These are phyloP conservation scores for Phoma sp. DNA, from an alignment of 2,329 filamentous ascomycete genomes.

Conservation along the genomic window DNA sequence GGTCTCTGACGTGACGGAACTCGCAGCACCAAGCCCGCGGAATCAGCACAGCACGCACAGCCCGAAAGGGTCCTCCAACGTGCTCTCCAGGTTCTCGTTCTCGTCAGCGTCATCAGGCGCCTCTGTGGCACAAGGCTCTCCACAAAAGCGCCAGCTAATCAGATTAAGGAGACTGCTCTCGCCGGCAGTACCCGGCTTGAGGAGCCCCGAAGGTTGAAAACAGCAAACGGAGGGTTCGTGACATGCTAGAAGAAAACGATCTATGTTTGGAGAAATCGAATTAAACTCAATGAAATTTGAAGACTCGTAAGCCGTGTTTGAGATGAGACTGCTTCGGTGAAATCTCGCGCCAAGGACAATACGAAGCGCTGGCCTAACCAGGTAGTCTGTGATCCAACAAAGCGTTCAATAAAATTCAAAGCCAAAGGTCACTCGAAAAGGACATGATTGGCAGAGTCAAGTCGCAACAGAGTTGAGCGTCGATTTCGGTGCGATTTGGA, in stretches of 20 bases:
- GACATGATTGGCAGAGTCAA: conserved; percentile 6
- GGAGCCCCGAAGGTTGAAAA: conserved; percentile 16
- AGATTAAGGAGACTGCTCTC: conserved; percentile 33
- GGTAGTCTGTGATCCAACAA: conserved; percentile 14
- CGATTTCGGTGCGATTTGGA: conserved; percentile 16
- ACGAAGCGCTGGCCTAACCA: conserved; percentile 10
- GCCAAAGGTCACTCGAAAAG: neutral
- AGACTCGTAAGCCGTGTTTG: conserved; percentile 13
- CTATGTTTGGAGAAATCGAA: conserved; percentile 20
- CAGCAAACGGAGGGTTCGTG: conserved; percentile 21
- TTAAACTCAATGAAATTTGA: conserved; percentile 24
- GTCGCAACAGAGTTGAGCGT: conserved; percentile 16
- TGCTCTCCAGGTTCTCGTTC: conserved; percentile 28
- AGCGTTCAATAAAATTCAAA: conserved; percentile 5
- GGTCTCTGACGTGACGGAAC: conserved; percentile 18
- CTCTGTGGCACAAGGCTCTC: conserved; percentile 17
- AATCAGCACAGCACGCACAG: conserved; percentile 10
- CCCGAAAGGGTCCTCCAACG: conserved; percentile 2
- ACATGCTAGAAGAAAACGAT: conserved; percentile 6
- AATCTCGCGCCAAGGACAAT: conserved; percentile 6
- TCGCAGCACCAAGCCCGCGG: conserved; percentile 3
- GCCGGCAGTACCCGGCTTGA: conserved; percentile 29
- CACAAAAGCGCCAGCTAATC: conserved; percentile 30
- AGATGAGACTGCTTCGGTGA: conserved; percentile 13
- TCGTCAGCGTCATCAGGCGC: conserved; percentile 32